A percentile compares a stretch with the other conserved stretches of the same genome.
Evolutionary conservation across 2,329 filamentous ascomycete species (phyloP).

Genomic region (Aschersonia sp.): DNA sequence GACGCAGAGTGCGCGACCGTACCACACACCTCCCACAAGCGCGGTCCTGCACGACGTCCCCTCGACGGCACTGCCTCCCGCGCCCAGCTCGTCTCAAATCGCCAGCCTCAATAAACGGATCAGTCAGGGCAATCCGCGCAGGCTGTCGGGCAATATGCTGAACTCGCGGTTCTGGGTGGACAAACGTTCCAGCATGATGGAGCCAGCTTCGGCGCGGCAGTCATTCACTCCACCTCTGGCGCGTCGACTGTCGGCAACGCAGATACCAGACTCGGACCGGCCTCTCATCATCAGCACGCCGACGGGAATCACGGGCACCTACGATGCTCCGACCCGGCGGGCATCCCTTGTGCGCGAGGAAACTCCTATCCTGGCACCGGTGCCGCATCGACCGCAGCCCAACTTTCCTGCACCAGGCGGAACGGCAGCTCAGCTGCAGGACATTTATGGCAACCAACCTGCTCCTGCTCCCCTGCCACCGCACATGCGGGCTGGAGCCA

Average conservation of each 20-base stretch:
- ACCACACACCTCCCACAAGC: constrained; percentile 23
- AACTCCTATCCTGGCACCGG: constrained; percentile 35
- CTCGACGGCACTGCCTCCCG: constrained; percentile 19
- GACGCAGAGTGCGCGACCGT: constrained; percentile 19
- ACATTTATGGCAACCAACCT: constrained; percentile 29
- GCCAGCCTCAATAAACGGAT: constrained; percentile 21
- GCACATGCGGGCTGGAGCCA: constrained; percentile 5
- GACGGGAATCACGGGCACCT: constrained; percentile 36
- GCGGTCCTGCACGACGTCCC: constrained; percentile 16
- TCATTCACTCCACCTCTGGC: neutral
- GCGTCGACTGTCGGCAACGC: neutral
- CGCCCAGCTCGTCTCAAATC: constrained; percentile 24
- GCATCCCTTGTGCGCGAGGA: constrained; percentile 20
- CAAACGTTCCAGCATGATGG: neutral
- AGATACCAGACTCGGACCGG: constrained; percentile 25
- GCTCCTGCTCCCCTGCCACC: constrained; percentile 5
- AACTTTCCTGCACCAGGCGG: constrained; percentile 21
- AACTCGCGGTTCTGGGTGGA: constrained; percentile 5
- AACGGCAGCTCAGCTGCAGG: constrained; percentile 38
- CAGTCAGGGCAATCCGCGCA: constrained; percentile 22
- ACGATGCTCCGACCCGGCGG: constrained; percentile 26
- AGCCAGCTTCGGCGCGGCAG: neutral
- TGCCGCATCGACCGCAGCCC: constrained; percentile 34
- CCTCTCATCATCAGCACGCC: constrained; percentile 49
- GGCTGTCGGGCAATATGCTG: constrained; percentile 26